Evolutionary conservation across 306 rosid species (phyloP), one percentile per base, ranked within the genome.

Genomic region (Begonia loranthoides): DNA sequence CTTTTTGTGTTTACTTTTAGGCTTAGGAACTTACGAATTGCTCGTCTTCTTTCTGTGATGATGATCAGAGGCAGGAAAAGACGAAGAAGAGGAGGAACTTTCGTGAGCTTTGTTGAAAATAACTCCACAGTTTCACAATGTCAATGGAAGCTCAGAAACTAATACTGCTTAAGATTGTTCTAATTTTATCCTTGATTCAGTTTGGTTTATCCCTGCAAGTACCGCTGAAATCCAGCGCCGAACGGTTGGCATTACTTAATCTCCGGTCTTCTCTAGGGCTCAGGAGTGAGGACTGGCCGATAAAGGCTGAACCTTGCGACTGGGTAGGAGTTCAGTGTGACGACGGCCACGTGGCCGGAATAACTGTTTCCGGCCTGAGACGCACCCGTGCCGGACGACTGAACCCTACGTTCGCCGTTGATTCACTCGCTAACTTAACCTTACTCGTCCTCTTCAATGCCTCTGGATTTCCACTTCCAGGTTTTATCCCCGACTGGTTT

Each of bases 261-360:
- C 94, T 90, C 69, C 93, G 99, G 45, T 66, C 93, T 0, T 80
- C 99, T 15, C 62, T 90, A 67, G 88, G 86, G 17, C 71, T 90
- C 52, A 79, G 80, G 39, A 57, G 76, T n/a, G 72, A 55, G 51
- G 63, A 83, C 70, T 90, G 99, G 99, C 94, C 87, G 4, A 68
- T 15, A 49, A 90, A 80, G 68, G 52, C 61, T 10, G 76, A 80
- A 28, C 90, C 95, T 1, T 90, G 99, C 61, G 8, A 38, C 48
- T 90, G 99, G 99, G 60, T 51, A 1, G 99, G 99, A 12, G 65
- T 90, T 40, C 45, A 5, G 34, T 90, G 99, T 77, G n/a, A 17
- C 62, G 57, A 62, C 12, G 84, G 84, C 13, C 59, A 56, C 39
- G 99, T 92, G n/a, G 47, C 70, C 28, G 74, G 69, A 21, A 68